Conservation (phyloP, 495 filamentous ascomycete genomes). For the Penicillium simplicissimum region DNA sequence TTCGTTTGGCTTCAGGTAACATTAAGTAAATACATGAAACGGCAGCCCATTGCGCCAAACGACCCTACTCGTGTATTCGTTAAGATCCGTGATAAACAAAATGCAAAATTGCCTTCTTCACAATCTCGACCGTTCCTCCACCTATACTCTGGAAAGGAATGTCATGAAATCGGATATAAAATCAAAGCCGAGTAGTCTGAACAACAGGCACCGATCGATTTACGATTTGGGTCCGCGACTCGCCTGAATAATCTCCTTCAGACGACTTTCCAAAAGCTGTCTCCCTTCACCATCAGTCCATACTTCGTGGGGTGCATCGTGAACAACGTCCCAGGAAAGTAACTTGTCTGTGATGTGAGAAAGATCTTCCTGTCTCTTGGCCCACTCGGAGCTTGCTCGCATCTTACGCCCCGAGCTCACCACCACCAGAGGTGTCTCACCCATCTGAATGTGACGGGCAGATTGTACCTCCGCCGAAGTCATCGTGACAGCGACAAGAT, state of each 20-base stretch:
- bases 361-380: conserved; percentile 75
- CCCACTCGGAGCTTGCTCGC: conserved; percentile 66
- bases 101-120: background rate
- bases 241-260: conserved; percentile 58
- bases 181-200: background rate
- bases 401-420: conserved; percentile 74
- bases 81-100: background rate
- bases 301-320: conserved; percentile 80
- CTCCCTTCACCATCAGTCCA: conserved; percentile 73
- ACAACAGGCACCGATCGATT: background rate
- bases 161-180: background rate
- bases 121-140: background rate
- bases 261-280: conserved; percentile 65
- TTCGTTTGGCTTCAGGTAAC: background rate
- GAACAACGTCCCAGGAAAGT: conserved; percentile 82
- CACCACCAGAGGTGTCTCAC: conserved; percentile 72
- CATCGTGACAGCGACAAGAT: conserved; percentile 77
- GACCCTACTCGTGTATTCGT: background rate
- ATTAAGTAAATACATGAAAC: background rate
- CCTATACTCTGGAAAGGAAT: background rate
- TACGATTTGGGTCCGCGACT: conserved; percentile 1
- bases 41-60: background rate
- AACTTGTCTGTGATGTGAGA: conserved; percentile 75
- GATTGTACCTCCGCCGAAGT: conserved; percentile 77
- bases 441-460: conserved; percentile 72